Base-by-base conservation (phyloP, 192 early-diverging fungal genomes). In the Backusella mclennaniae region DNA sequence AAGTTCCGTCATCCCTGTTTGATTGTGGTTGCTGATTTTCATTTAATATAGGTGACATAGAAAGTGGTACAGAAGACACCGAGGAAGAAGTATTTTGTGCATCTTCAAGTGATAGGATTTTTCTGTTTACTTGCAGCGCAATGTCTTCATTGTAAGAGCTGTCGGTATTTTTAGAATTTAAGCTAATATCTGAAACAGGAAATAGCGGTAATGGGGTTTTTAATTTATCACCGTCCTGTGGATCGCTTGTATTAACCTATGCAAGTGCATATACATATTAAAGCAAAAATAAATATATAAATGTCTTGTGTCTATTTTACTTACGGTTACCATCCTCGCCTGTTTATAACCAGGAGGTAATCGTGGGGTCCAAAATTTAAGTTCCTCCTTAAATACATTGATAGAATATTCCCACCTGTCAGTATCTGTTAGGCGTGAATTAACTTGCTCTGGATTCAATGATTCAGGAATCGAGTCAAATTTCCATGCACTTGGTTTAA, bases 331-430 rank as follows among this genome's bases (percentile, higher is more conserved):
- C 11, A 70, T 36, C 5, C 36, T 31, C 1, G 35, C 9, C 29
- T 17, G 41, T 2, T 68, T 33, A 21, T 68, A 68, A 3, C 68
- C 75, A 7, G 75, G 75, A 46, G 75, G 66, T 12, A 76, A 33
- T 36, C 67, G 42, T 31, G 19, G 5, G 26, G 35, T 69, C 75
- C 75, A 76, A 63, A 39, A 70, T 9, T 70, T 19, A 19, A 76
- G 67, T 29, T 76, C 75, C 1, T 52, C 15, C 31, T 69, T 76
- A 19, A 76, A 76, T 35, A 17, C 35, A 15, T 3, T 26, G 12
- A 76, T 31, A 15, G 75, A 35, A 6, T 53, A 70, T 7, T 76
- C 75, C 75, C 67, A 69, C 39, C 14, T 38, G 23, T 76, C 75
- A 2, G 33, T 31, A 33, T 44, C 29, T 29, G 41, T 71, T 23